Evolutionary conservation across 306 rosid species (phyloP).

Genomic region (Glycine tomentella): DNA sequence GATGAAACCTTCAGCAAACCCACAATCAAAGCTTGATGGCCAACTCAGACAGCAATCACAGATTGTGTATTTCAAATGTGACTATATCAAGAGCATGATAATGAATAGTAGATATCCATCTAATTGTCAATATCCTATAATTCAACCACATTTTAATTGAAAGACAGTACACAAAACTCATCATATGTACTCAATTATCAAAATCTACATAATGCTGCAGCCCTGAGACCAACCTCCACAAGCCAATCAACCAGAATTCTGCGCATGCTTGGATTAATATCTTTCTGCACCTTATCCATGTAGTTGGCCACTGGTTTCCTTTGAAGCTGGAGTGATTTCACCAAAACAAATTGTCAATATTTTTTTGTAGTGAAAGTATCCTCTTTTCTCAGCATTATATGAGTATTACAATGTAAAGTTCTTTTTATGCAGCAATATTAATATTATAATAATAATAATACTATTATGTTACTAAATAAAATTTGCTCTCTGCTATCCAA

Average conservation of each 20-base stretch:
- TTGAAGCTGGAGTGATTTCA: conserved; percentile 56
- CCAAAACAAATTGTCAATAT: conserved; percentile 32
- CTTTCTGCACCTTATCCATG: conserved; percentile 77
- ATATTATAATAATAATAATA: not conserved
- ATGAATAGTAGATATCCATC: not conserved
- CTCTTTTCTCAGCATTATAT: conserved; percentile 18
- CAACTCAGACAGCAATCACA: not conserved
- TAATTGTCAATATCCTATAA: conserved; percentile 17
- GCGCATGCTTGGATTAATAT: conserved; percentile 81
- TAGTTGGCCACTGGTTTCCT: conserved; percentile 64
- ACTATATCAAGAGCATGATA: conserved; percentile 17
- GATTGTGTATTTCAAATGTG: conserved; percentile 8
- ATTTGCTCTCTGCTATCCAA: conserved; percentile 21
- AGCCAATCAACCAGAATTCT: conserved; percentile 90
- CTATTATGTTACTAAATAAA: not conserved
- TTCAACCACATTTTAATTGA: conserved; percentile 20
- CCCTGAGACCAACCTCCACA: conserved; percentile 73
- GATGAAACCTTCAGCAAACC: conserved; percentile 25
- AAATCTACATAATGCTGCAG: conserved; percentile 19
- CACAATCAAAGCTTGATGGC: not conserved
- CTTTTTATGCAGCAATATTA: conserved; percentile 4
- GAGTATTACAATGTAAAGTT: conserved; percentile 9
- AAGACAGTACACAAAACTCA: not conserved
- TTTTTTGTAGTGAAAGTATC: not conserved
- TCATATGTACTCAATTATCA: not conserved